Percentiles rank a stretch among this genome's conserved stretches.
These are phyloP conservation scores for Metschnikowia lochheadii DNA, from an alignment of 805 yeast genomes.

Conservation along the genomic window DNA sequence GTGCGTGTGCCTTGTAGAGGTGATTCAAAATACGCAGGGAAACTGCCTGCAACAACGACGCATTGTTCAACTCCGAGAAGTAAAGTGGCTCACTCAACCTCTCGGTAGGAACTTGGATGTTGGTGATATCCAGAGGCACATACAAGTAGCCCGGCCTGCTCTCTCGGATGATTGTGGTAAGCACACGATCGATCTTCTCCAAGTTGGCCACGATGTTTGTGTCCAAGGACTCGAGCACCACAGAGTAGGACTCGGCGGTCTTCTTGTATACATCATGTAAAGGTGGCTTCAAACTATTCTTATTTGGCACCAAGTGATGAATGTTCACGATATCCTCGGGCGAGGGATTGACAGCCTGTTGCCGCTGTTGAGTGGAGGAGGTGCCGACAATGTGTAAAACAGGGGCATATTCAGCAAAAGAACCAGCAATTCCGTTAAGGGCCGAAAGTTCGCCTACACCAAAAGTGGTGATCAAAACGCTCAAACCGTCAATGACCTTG, in stretches of 20 bases:
- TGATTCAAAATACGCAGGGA: slow-evolving; percentile 40
- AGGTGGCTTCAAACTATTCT: slow-evolving; percentile 47
- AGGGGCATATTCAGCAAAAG: slow-evolving; percentile 78
- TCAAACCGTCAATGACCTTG: slow-evolving; percentile 51
- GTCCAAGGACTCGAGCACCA: slow-evolving; percentile 41
- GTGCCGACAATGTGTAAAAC: slow-evolving; percentile 84
- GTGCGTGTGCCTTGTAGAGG: slow-evolving; percentile 51
- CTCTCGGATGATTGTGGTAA: slow-evolving; percentile 48
- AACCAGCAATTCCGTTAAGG: slow-evolving; percentile 75
- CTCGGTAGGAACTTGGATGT: slow-evolving; percentile 24
- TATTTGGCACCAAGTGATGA: slow-evolving; percentile 61
- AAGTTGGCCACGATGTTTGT: slow-evolving; percentile 27
- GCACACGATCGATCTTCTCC: slow-evolving; percentile 62
- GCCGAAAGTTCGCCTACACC: slow-evolving; percentile 92
- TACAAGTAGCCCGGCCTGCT: slow-evolving; percentile 81
- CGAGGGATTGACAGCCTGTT: slow-evolving; percentile 17
- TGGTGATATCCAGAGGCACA: slow-evolving; percentile 68
- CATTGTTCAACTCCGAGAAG: slow-evolving; percentile 15
- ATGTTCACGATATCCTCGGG: slow-evolving; percentile 20
- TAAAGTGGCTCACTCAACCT: slow-evolving; percentile 19
- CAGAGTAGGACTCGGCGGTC: slow-evolving; percentile 56
- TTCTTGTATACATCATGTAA: slow-evolving; percentile 65
- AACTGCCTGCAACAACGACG: slow-evolving; percentile 18
- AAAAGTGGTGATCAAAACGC: slow-evolving; percentile 66
- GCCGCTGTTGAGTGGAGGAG: slow-evolving; percentile 21